Percentiles rank a stretch among this genome's conserved stretches.
These are phyloP conservation scores for Kewa caespitosa DNA, from an alignment of 179 eudicot species.

Conservation along the genomic window DNA sequence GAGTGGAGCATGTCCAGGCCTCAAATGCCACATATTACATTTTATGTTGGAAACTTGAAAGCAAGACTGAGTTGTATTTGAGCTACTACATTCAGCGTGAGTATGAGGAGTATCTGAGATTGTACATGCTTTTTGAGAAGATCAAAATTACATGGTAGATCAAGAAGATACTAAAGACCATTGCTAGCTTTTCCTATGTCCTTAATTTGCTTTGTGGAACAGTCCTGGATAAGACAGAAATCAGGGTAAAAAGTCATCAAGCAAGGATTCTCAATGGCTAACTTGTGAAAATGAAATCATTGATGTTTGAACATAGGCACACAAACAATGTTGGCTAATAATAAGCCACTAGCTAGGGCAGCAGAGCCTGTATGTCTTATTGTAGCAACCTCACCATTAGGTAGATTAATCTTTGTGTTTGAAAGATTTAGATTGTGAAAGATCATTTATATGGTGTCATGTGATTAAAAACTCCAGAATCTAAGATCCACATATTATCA, in stretches of 20 bases:
- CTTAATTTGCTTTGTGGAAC: neutral
- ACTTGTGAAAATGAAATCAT: neutral
- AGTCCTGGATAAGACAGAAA: neutral
- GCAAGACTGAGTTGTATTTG: no score
- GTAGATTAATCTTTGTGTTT: neutral
- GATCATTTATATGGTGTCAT: neutral
- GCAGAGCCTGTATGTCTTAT: neutral
- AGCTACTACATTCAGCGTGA: no score
- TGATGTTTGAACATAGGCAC: neutral
- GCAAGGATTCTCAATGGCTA: neutral
- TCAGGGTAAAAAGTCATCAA: neutral
- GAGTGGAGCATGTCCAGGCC: neutral
- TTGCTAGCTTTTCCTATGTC: neutral
- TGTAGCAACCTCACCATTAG: neutral
- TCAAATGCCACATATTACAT: neutral
- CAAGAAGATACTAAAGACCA: neutral
- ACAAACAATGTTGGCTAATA: neutral
- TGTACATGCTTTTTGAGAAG: no score
- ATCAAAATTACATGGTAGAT: neutral
- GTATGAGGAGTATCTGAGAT: no score
- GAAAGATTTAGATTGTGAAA: rapidly evolving
- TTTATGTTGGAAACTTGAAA: neutral
- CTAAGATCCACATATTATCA: neutral
- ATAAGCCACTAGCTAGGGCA: neutral
- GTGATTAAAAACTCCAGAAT: constrained; percentile 6